Evolutionary conservation across 163 green algal genomes (phyloP), one percentile per base, ranked within the genome.

Genomic region (Picocystis sp.): DNA sequence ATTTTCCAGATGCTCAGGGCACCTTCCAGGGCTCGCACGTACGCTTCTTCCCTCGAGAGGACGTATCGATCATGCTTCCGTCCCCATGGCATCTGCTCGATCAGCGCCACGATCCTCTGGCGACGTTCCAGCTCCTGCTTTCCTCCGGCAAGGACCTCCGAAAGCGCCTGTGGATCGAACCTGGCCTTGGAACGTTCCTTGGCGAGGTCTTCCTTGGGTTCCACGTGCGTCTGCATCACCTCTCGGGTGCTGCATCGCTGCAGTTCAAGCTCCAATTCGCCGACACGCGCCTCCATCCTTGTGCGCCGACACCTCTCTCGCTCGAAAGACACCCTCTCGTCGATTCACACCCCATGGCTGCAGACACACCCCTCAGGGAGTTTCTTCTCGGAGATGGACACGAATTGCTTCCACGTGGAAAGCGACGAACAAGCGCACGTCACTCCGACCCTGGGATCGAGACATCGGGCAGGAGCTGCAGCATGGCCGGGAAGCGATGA

Each of bases 51-150:
- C 6, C 85, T 63, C 0, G 57, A 75, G 13, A 83, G 61, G 54
- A 85, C 92, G 69, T 88, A 76, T 22, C 79, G 67, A 14, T 71
- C 50, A 22, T 43, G 67, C 62, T 93, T 93, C 62, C 84, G 59
- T 23, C 56, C 81, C 81, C 83, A 92, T 0, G 71, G 43, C 2
- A 70, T 70, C 11, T 64, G 62, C 5, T 65, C 11, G 43, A 89
- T 50, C 35, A 82, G 49, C 33, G 78, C 46, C 1, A 70, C 65
- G 34, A 92, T 70, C 41, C 70, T 47, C 9, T 57, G 53, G 62
- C 74, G 84, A 67, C 43, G 70, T 17, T 85, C 52, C 6, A 92
- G 61, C 47, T 76, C 69, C 10, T 83, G 72, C 25, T 69, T 65
- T 22, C 83, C 77, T 1, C 75, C 84, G 46, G 82, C 80, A 3